Evolutionary conservation across 495 filamentous ascomycete species (phyloP).

Genomic region (Cladorrhinum samala): DNA sequence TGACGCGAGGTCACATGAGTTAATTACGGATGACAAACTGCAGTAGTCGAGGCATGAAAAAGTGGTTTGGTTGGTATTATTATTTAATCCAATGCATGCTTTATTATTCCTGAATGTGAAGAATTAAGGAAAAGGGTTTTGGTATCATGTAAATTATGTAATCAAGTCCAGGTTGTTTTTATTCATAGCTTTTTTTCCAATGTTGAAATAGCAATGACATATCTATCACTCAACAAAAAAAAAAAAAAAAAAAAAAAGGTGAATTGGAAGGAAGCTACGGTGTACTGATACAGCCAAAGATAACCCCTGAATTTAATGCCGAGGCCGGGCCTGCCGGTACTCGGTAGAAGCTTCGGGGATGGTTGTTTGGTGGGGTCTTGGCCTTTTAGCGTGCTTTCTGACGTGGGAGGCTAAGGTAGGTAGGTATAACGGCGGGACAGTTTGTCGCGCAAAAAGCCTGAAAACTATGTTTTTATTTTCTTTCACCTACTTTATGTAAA

Average conservation of each 20-base stretch:
- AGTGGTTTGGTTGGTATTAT: too few species aligned
- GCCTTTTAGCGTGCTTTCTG: neutral
- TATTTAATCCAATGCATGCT: too few species aligned
- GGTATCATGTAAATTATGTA: too few species aligned
- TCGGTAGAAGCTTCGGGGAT: neutral
- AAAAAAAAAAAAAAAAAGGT: neutral
- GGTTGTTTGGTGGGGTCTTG: slow-evolving; percentile 12
- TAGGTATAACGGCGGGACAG: neutral
- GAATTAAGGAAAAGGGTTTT: too few species aligned
- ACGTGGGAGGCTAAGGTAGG: too few species aligned
- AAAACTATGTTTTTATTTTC: neutral
- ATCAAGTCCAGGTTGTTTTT: too few species aligned
- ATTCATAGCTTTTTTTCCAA: too few species aligned
- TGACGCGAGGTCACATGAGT: neutral
- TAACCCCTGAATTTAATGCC: neutral
- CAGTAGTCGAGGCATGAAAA: too few species aligned
- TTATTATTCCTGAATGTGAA: too few species aligned
- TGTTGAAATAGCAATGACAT: too few species aligned
- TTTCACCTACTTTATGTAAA: neutral
- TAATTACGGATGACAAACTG: too few species aligned
- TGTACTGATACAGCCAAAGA: neutral
- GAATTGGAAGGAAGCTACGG: neutral
- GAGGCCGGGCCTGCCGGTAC: slow-evolving; percentile 4
- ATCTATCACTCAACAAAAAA: too few species aligned
- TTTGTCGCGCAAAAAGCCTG: neutral